These are phyloP conservation scores for Xanthoconium separans DNA, from an alignment of 1,284 basidiomycete genomes.

Conservation along the genomic window DNA sequence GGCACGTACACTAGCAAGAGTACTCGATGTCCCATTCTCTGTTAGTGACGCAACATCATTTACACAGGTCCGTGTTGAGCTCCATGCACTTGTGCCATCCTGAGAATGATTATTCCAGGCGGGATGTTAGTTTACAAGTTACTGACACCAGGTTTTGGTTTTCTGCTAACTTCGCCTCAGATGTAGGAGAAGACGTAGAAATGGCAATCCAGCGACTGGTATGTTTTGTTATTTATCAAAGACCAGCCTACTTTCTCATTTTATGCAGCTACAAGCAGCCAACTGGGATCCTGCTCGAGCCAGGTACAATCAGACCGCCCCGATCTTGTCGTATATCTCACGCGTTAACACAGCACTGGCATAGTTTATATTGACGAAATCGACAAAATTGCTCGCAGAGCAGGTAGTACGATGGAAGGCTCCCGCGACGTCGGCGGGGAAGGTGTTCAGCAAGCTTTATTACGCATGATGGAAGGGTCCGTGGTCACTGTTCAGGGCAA, in stretches of 20 bases:
- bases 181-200: slow-evolving; percentile 95
- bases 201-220: slow-evolving; percentile 83
- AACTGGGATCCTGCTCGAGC: slow-evolving; percentile 85
- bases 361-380: slow-evolving; percentile 97
- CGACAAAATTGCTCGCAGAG: slow-evolving; percentile 86
- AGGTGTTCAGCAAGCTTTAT: slow-evolving; percentile 91
- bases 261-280: slow-evolving; percentile 71
- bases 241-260: background rate
- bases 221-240: slow-evolving; percentile 19
- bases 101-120: slow-evolving; percentile 46
- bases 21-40: slow-evolving; percentile 90
- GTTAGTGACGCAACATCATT: slow-evolving; percentile 84
- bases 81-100: slow-evolving; percentile 2
- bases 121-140: slow-evolving; percentile 58
- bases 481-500: slow-evolving; percentile 80
- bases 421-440: slow-evolving; percentile 93
- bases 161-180: slow-evolving; percentile 41
- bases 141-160: slow-evolving; percentile 2
- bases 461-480: slow-evolving; percentile 93
- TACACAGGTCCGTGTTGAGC: slow-evolving; percentile 56
- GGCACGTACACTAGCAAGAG: slow-evolving; percentile 80
- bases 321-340: slow-evolving; percentile 6
- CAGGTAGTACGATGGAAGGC: slow-evolving; percentile 57
- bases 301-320: slow-evolving; percentile 41
- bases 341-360: slow-evolving; percentile 57